A percentile compares a stretch with the other conserved stretches of the same genome.
Evolutionary conservation across 73 alveolate species (phyloP).

Genomic region (Vitrella brassicaformis): DNA sequence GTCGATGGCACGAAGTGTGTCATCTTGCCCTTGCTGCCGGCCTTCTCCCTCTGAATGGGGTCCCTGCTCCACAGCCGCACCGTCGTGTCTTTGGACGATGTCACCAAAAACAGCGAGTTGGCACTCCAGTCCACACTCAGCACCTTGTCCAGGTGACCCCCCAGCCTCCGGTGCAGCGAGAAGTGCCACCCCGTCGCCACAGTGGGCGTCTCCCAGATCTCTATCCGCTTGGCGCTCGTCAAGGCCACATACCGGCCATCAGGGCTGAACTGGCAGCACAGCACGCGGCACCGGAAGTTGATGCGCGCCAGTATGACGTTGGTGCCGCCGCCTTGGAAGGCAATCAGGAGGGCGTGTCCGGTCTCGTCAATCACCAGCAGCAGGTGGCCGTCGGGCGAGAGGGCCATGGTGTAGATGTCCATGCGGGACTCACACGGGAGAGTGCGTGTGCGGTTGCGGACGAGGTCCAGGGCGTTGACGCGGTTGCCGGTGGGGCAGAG

Average conservation of each 20-base stretch:
- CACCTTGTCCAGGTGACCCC: background rate
- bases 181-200: background rate
- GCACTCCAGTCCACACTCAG: background rate
- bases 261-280: background rate
- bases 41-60: too few relatives aligned
- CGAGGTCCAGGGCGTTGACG: background rate
- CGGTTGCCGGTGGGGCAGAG: background rate
- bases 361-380: background rate
- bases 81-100: background rate
- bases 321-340: background rate
- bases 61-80: too few relatives aligned
- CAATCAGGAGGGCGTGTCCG: background rate
- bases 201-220: background rate
- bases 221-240: background rate
- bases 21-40: too few relatives aligned
- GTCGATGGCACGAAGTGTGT: too few relatives aligned
- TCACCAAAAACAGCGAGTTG: background rate
- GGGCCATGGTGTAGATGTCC: background rate
- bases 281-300: background rate
- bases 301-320: background rate
- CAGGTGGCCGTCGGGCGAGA: background rate
- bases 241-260: background rate
- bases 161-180: background rate
- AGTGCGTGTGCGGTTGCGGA: background rate
- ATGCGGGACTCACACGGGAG: background rate